Evolutionary conservation across 179 eudicot species (phyloP).

Genomic region (Beta macrorhiza): DNA sequence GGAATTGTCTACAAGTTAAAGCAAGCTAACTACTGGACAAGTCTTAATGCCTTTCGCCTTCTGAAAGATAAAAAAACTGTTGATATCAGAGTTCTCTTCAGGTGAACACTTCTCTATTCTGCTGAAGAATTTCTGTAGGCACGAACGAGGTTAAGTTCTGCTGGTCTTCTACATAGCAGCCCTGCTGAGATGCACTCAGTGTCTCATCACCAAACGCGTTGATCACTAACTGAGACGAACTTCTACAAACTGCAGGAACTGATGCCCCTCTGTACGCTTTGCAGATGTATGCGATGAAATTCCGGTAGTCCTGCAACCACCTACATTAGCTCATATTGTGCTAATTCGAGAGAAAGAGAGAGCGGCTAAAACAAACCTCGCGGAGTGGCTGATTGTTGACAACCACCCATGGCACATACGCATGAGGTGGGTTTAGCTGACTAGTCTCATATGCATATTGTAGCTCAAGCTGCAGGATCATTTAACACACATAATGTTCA

Average conservation of each 20-base stretch:
- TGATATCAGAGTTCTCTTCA: neutral
- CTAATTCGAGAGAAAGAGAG: neutral
- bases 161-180: slow-evolving; percentile 20
- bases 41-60: neutral
- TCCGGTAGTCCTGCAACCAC: slow-evolving; percentile 58
- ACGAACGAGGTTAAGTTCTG: slow-evolving; percentile 31
- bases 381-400: slow-evolving; percentile 60
- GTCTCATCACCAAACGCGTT: slow-evolving; percentile 22
- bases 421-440: slow-evolving; percentile 60
- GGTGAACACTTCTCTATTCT: slow-evolving; percentile 23
- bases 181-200: neutral
- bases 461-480: slow-evolving; percentile 52
- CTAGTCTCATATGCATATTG: slow-evolving; percentile 59
- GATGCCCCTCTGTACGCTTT: slow-evolving; percentile 53
- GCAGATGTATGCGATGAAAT: slow-evolving; percentile 56
- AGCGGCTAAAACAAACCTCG: slow-evolving; percentile 30
- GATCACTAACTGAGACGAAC: slow-evolving; percentile 21
- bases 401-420: slow-evolving; percentile 78
- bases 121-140: slow-evolving; percentile 28
- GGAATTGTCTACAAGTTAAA: neutral
- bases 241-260: slow-evolving; percentile 42
- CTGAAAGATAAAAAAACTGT: neutral
- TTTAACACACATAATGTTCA: neutral
- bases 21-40: neutral
- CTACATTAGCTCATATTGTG: neutral